Evolutionary conservation across 257 asterid species (phyloP), one percentile per base, ranked within the genome.

Genomic region (Ophiorrhiza pumila): DNA sequence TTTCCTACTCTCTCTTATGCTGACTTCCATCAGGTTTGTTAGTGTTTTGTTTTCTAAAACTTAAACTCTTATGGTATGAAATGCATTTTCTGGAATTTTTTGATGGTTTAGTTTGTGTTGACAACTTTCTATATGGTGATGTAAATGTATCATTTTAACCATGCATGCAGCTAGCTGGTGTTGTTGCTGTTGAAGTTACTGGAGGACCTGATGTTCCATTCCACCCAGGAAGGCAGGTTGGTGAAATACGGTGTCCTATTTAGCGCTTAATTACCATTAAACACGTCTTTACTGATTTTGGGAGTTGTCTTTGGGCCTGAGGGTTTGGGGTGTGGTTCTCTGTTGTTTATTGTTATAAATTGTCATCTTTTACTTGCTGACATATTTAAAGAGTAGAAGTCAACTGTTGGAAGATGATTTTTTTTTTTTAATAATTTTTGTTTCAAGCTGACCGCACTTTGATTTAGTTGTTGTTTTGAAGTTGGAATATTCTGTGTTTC

Each of bases 141-240:
- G n/a, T 8, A 13, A 23, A 12, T 3, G 42, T 14, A n/a, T 47
- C 45, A 4, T 2, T 25, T 25, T 25, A 4, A 13, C 3, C 42
- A 61, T 65, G 77, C 5, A 2, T 70, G 57, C 75, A 92, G 98
- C 78, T 92, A 77, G 98, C 93, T 78, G 98, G 95, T 66, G 91
- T 87, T 68, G 98, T 93, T 76, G 99, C 96, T 43, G 98, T 95
- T 65, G 97, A 95, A 78, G 75, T 92, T 49, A 90, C 99, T 10
- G 99, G 98, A 18, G 98, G 98, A 73, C 98, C 98, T 43, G 98
- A 93, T 22, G 75, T 93, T 73, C 96, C 96, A 52, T 90, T 92
- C 79, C 91, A 89, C 73, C 96, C 96, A 1, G 98, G 97, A 74
- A 86, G 98, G 74, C 84, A 58, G 87, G 98, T 92, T 67, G 20